Conservation (phyloP, 2,329 filamentous ascomycete genomes). For the Trichoderma lentiforme region DNA sequence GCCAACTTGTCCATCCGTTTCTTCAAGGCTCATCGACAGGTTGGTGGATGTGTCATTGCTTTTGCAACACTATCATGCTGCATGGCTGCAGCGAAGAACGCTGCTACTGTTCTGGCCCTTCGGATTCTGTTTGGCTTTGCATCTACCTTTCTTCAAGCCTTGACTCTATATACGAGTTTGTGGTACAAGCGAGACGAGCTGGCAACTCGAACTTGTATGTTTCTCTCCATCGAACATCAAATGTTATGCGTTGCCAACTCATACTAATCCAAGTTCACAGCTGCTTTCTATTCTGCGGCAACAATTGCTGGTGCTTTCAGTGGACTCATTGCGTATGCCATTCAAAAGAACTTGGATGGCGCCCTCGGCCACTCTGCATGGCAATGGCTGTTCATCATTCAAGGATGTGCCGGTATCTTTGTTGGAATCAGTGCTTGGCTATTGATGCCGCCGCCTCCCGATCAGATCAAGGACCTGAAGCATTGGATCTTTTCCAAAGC, state of each 20-base stretch:
- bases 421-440: neutral
- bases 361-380: neutral
- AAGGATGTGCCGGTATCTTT: slow-evolving; percentile 4
- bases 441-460: neutral
- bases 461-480: neutral
- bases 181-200: slow-evolving; percentile 4
- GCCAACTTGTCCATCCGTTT: neutral
- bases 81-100: neutral
- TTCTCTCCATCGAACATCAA: neutral
- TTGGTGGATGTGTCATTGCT: neutral
- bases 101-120: neutral
- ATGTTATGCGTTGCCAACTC: neutral
- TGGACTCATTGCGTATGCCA: neutral
- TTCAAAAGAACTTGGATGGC: neutral
- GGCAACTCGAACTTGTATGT: neutral
- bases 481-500: neutral
- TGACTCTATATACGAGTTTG: neutral
- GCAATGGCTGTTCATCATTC: slow-evolving; percentile 6
- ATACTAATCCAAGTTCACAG: neutral
- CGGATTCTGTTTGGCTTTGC: neutral
- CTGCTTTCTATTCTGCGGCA: neutral
- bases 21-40: neutral
- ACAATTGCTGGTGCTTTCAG: neutral
- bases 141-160: neutral
- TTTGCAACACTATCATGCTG: slow-evolving; percentile 13